Base-by-base conservation (phyloP, 164 flowering plant species). In the Warburgia ugandensis region DNA sequence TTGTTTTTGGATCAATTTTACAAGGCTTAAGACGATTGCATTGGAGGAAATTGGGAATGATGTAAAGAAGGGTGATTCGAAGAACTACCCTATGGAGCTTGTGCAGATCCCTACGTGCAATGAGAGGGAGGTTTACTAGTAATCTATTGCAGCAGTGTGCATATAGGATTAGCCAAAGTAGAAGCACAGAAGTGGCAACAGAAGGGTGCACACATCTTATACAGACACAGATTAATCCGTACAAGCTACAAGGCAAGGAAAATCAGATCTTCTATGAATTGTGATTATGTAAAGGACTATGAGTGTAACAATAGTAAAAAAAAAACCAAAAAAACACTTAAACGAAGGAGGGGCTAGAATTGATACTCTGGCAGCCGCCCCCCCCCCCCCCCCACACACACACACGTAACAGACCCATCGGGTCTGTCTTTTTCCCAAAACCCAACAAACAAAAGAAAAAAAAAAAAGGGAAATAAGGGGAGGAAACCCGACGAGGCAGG, bases 51-150 rank as follows among this genome's bases (percentile, higher is more conserved):
- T 59, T 20, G 38, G 27, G 5, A 60, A 30, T 0, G 67, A 64
- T 31, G 49, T 21, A 5, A 80, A 75, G 53, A 54, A 19, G n/a
- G 69, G 36, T 36, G 68, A 61, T 54, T 60, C 37, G 27, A 72
- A 69, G 50, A 82, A 77, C 52, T 86, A 74, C 61, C 96, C 98
- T 0, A 87, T 88, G 98, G 96, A 81, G 44, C 52, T 92, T 48
- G 64, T 88, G 30, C 98, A 92, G 79, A 87, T 92, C 19, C 96
- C 98, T 0, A 92, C 86, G 98, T 88, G 98, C 76, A 92, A 92
- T 47, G 99, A 88, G 77, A 80, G 77, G 86, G 99, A 92, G 96
- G 99, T 88, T 48, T 92, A 86, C 55, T 87, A 84, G 27, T 89
- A 86, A 67, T 92, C 99, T 29, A 88, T 92, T 64, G 85, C 77